Evolutionary conservation across 768 basidiomycete genomes (phyloP), one percentile per base, ranked within the genome.

Genomic region (Russula sp.): DNA sequence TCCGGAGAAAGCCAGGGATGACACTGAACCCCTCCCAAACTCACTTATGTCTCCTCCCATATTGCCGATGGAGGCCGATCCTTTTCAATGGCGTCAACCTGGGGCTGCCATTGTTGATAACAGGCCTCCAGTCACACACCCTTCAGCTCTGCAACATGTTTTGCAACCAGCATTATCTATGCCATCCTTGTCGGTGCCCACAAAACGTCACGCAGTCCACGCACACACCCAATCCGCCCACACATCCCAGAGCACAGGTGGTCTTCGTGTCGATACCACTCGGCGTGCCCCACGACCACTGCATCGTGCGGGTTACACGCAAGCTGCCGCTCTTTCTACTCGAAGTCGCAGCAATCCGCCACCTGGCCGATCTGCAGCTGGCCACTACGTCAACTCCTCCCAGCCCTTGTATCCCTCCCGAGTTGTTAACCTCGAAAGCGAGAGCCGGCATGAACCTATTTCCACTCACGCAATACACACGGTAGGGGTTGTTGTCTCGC

Each of bases 41-140:
- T 42, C 20, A n/a, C 2, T 52, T 10, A 39, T 52, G 49, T 62
- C 61, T 46, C 61, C 56, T 46, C 61, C 56, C 29, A 14, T 62
- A 14, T 46, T 62, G 20, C 61, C 61, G n/a, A 58, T 63, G 50
- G 56, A 53, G 14, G 32, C 2, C 18, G 61, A 63, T 39, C 56
- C 56, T 18, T 63, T 58, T 48, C 25, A 38, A 14, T 4, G 22
- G 10, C 7, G 39, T 20, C 57, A 57, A 32, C 61, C n/a, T 18
- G 56, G 56, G 35, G 48, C 55, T 11, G 10, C 25, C 41, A 20
- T 57, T 20, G 8, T 56, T 35, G 25, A 14, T 10, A 51, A 29
- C 14, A 43, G n/a, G n/a, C 18, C 8, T 29, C 48, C 56, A n/a
- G 36, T 13, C n/a, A n/a, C 9, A n/a, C 60, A 25, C 18, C 45